These are phyloP conservation scores for Aspergillus fumigatus DNA, from an alignment of 2,329 filamentous ascomycete species.

Conservation along the genomic window DNA sequence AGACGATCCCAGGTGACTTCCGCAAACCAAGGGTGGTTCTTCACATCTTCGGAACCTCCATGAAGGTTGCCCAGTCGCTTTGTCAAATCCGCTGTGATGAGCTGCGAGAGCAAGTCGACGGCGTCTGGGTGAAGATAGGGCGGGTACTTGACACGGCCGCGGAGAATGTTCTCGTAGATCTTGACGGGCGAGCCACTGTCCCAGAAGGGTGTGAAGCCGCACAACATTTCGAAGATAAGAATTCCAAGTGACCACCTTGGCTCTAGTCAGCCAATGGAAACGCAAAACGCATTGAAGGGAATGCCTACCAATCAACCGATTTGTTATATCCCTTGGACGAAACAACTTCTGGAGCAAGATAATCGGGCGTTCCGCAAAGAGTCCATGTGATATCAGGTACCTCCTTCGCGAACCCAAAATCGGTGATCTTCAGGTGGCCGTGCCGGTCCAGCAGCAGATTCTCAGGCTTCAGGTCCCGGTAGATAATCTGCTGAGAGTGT, in stretches of 20 bases:
- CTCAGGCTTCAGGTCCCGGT: slow-evolving; percentile 94
- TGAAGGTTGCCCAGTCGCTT: slow-evolving; percentile 94
- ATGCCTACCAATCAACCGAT: slow-evolving; percentile 89
- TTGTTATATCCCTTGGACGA: slow-evolving; percentile 99
- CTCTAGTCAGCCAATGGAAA: slow-evolving; percentile 2
- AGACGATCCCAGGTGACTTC: slow-evolving; percentile 97
- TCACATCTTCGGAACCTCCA: slow-evolving; percentile 85
- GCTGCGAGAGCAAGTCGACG: slow-evolving; percentile 81
- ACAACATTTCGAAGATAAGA: slow-evolving; percentile 98
- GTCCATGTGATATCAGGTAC: slow-evolving; percentile 99
- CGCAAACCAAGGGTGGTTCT: slow-evolving; percentile 92
- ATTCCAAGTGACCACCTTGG: slow-evolving; percentile 96
- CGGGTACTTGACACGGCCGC: slow-evolving; percentile 93
- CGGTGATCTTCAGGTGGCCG: slow-evolving; percentile 92
- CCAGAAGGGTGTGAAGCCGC: slow-evolving; percentile 98
- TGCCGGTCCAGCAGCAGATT: slow-evolving; percentile 88
- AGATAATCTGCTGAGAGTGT: slow-evolving; percentile 93
- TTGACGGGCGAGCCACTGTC: slow-evolving; percentile 97
- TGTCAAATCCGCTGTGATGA: slow-evolving; percentile 92
- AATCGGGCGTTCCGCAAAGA: slow-evolving; percentile 93
- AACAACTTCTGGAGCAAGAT: slow-evolving; percentile 96
- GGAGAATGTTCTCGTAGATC: slow-evolving; percentile 99
- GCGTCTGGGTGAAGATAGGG: slow-evolving; percentile 93
- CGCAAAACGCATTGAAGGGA: neutral
- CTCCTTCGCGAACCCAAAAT: slow-evolving; percentile 98